Evolutionary conservation across 116 monocot species (phyloP).

Genomic region (Dioscorea cayenensis): DNA sequence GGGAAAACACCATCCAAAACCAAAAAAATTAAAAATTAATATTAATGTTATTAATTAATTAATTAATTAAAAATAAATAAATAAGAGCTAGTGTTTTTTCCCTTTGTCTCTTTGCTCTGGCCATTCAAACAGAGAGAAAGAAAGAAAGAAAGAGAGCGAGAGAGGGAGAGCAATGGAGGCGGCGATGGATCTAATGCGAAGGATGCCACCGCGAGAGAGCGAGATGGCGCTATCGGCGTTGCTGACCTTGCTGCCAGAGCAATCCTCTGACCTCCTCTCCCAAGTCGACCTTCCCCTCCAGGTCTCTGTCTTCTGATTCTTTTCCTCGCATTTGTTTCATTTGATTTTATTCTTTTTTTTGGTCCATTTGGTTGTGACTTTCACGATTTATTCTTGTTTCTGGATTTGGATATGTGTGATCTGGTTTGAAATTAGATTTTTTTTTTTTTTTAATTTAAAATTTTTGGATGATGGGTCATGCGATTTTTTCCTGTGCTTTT

Average conservation of each 20-base stretch:
- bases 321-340: background rate
- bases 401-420: too few species aligned
- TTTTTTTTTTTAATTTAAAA: background rate
- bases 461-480: too few species aligned
- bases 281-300: constrained; percentile 92
- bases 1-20: background rate
- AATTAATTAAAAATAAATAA: too few species aligned
- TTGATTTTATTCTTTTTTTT: background rate
- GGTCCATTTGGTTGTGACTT: too few species aligned
- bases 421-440: background rate
- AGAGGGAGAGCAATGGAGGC: constrained; percentile 58
- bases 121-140: background rate
- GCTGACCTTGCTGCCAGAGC: constrained; percentile 69
- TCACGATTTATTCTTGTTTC: too few species aligned
- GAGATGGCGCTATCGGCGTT: constrained; percentile 83
- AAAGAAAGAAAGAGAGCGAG: constrained; percentile 6
- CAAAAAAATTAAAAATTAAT: too few species aligned
- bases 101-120: background rate
- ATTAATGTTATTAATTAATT: too few species aligned
- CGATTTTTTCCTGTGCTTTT: too few species aligned
- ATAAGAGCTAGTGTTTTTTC: background rate
- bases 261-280: constrained; percentile 89
- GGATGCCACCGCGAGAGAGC: constrained; percentile 77
- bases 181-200: constrained; percentile 93
- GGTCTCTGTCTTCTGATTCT: constrained; percentile 23